Percentiles rank a stretch among this genome's conserved stretches.
Evolutionary conservation across 306 rosid species (phyloP).

Genomic region (Cicer judaicum): DNA sequence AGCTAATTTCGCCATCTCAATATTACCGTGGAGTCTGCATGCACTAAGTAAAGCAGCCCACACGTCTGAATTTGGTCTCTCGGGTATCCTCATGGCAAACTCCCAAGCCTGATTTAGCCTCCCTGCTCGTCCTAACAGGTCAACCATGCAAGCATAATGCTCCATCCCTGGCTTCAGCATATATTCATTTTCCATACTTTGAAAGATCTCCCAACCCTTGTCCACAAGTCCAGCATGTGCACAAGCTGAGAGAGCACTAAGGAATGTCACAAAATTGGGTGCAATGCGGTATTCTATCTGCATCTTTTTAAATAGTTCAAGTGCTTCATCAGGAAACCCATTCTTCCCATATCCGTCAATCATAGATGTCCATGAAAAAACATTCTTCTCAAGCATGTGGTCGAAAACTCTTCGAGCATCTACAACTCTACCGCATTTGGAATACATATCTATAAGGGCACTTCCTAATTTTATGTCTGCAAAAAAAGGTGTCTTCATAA

Average conservation of each 20-base stretch:
- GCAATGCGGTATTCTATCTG: slow-evolving; percentile 46
- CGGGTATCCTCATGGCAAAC: slow-evolving; percentile 69
- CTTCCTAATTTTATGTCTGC: slow-evolving; percentile 70
- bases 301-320: slow-evolving; percentile 68
- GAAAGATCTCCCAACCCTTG: slow-evolving; percentile 72
- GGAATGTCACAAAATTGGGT: slow-evolving; percentile 83
- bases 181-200: slow-evolving; percentile 69
- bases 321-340: slow-evolving; percentile 74
- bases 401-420: slow-evolving; percentile 74
- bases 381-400: slow-evolving; percentile 72
- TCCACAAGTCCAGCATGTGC: slow-evolving; percentile 83
- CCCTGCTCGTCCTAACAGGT: slow-evolving; percentile 90
- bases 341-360: slow-evolving; percentile 94
- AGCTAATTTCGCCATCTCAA: slow-evolving; percentile 75
- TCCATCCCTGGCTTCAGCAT: slow-evolving; percentile 76
- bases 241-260: slow-evolving; percentile 84
- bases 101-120: slow-evolving; percentile 73
- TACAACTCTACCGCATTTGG: slow-evolving; percentile 74
- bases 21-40: slow-evolving; percentile 72
- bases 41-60: slow-evolving; percentile 94
- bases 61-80: slow-evolving; percentile 80
- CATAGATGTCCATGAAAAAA: slow-evolving; percentile 95
- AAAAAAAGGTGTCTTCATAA: slow-evolving; percentile 66
- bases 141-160: slow-evolving; percentile 92
- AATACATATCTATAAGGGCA: slow-evolving; percentile 86